Evolutionary conservation across 2,329 filamentous ascomycete genomes (phyloP).

Genomic region (Penicillium janthinellum): DNA sequence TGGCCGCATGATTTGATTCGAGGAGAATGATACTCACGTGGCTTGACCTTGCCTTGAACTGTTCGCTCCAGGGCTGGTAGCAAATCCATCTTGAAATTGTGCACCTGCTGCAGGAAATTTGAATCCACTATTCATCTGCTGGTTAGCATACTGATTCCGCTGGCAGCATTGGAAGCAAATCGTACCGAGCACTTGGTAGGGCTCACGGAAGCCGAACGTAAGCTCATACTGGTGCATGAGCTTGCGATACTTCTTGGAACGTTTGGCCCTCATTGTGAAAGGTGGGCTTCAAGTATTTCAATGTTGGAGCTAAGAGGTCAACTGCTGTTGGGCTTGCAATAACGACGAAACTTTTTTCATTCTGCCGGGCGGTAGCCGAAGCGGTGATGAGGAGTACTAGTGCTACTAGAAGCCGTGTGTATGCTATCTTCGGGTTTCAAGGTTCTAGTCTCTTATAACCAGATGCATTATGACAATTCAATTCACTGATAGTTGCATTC

Average conservation of each 20-base stretch:
- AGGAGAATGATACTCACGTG: constrained; percentile 56
- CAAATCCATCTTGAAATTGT: constrained; percentile 88
- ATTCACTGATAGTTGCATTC: not conserved
- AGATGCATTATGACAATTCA: too few species aligned
- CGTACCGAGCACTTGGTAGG: constrained; percentile 82
- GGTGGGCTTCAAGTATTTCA: constrained; percentile 9
- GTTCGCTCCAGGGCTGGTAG: constrained; percentile 73
- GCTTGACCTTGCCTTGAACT: constrained; percentile 83
- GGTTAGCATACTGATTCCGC: constrained; percentile 18
- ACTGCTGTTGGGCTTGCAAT: constrained; percentile 14
- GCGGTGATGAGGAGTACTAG: constrained; percentile 10
- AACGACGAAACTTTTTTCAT: constrained; percentile 38
- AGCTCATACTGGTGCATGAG: constrained; percentile 90
- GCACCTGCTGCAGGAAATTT: constrained; percentile 78
- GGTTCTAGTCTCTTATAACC: not conserved
- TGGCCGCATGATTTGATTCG: not conserved
- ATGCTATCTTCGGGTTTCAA: not conserved
- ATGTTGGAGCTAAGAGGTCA: constrained; percentile 7
- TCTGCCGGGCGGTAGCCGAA: constrained; percentile 38
- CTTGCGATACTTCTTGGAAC: constrained; percentile 77
- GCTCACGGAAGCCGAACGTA: constrained; percentile 86
- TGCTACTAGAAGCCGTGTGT: not conserved
- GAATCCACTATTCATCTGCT: constrained; percentile 65
- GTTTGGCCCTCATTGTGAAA: constrained; percentile 66
- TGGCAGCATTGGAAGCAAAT: constrained; percentile 5